These are phyloP conservation scores for Codiaeum variegatum DNA, from an alignment of 441 rosid species.

Conservation along the genomic window DNA sequence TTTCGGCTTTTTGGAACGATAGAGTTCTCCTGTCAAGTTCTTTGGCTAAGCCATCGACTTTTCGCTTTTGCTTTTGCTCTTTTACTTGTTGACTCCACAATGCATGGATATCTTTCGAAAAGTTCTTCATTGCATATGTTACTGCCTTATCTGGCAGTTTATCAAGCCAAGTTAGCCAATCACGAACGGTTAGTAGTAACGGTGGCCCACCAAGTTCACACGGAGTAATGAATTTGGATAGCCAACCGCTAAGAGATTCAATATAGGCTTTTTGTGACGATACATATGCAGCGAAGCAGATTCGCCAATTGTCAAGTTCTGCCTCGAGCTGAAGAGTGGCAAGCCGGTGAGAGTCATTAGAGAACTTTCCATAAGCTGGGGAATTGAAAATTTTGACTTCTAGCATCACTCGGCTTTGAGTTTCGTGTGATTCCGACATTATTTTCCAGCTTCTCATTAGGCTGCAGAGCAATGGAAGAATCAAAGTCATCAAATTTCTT, in stretches of 20 bases:
- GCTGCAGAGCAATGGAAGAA: constrained; percentile 29
- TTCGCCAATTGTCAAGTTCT: constrained; percentile 44
- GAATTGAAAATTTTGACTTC: constrained; percentile 42
- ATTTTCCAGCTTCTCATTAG: constrained; percentile 48
- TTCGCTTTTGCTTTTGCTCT: constrained; percentile 54
- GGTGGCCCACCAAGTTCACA: constrained; percentile 30
- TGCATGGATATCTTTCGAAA: constrained; percentile 34
- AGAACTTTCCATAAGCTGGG: constrained; percentile 33
- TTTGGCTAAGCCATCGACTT: constrained; percentile 40
- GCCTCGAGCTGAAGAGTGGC: constrained; percentile 58
- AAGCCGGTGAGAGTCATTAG: constrained; percentile 43
- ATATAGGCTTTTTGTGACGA: constrained; percentile 46
- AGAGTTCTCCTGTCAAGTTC: constrained; percentile 37
- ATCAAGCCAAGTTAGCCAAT: constrained; percentile 39
- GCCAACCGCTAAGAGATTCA: constrained; percentile 50
- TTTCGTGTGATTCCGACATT: constrained; percentile 45
- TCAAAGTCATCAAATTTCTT: constrained; percentile 13
- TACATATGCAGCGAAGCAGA: constrained; percentile 34
- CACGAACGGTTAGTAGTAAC: constrained; percentile 36
- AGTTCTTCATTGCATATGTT: constrained; percentile 32
- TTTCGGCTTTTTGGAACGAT: constrained; percentile 38
- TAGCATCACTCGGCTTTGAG: constrained; percentile 40
- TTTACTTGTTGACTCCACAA: constrained; percentile 49
- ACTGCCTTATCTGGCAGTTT: constrained; percentile 44
- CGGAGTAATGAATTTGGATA: constrained; percentile 37